Conservation (phyloP, 768 basidiomycete genomes). For the Termitomyces sp. region DNA sequence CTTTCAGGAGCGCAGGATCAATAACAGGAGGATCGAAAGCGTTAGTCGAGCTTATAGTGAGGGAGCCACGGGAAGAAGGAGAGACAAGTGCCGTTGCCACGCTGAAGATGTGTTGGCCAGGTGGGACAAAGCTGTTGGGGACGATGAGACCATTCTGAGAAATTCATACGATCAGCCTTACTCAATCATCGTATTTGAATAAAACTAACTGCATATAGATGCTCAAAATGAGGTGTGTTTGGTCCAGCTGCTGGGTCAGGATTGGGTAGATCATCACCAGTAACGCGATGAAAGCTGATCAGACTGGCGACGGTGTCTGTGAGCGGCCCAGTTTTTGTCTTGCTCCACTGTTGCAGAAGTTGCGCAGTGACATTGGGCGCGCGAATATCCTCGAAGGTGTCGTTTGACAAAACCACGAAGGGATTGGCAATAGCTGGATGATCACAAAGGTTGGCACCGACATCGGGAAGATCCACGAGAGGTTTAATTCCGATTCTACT, state of each 20-base stretch:
- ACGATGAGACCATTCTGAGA: slow-evolving; percentile 11
- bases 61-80: slow-evolving; percentile 24
- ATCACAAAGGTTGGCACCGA: slow-evolving; percentile 18
- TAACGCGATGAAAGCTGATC: slow-evolving; percentile 23
- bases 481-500: slow-evolving; percentile 7
- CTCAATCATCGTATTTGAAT: not conserved
- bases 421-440: slow-evolving; percentile 12
- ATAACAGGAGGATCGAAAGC: slow-evolving; percentile 12
- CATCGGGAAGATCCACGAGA: slow-evolving; percentile 15
- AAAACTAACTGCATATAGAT: slow-evolving; percentile 19
- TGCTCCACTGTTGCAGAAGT: slow-evolving; percentile 16
- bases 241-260: slow-evolving; percentile 25
- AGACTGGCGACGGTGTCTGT: slow-evolving; percentile 15
- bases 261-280: slow-evolving; percentile 12
- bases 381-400: slow-evolving; percentile 13
- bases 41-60: slow-evolving; percentile 9
- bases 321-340: slow-evolving; percentile 19
- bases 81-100: slow-evolving; percentile 17
- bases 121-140: slow-evolving; percentile 8
- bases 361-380: slow-evolving; percentile 9
- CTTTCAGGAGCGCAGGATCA: slow-evolving; percentile 8
- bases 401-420: slow-evolving; percentile 8
- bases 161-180: not conserved
- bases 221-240: slow-evolving; percentile 23
- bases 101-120: slow-evolving; percentile 16